phyloP scores from a whole-genome alignment of 148 eudicot species.

The Rhododendron griersonianum region DNA sequence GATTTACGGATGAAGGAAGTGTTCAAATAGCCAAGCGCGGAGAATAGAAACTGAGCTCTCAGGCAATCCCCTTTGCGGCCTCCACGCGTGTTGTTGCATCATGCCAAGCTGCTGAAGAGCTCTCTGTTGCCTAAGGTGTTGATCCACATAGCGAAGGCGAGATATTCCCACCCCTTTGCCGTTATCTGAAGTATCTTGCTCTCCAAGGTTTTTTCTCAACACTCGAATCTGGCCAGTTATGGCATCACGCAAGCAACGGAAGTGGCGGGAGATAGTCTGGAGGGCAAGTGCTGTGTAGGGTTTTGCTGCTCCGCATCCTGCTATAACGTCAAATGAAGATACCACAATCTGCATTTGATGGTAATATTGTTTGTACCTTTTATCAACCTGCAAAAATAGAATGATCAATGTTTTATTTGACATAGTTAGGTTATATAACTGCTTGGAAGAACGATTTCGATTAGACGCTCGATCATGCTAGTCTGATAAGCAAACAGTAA shows the following conservation, averaged over 20 bases:
- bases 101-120: slow-evolving; percentile 35
- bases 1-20: slow-evolving; percentile 75
- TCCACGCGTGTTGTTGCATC: slow-evolving; percentile 62
- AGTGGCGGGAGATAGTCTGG: slow-evolving; percentile 40
- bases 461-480: background rate
- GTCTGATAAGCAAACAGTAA: background rate
- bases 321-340: slow-evolving; percentile 30
- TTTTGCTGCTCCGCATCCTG: slow-evolving; percentile 36
- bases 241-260: slow-evolving; percentile 34
- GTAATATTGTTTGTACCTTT: slow-evolving; percentile 45
- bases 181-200: slow-evolving; percentile 9
- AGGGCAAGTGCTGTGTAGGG: slow-evolving; percentile 38
- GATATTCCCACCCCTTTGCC: slow-evolving; percentile 21
- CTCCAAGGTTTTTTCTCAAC: slow-evolving; percentile 16
- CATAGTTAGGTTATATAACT: background rate
- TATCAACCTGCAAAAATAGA: slow-evolving; percentile 27
- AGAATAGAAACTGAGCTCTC: slow-evolving; percentile 64
- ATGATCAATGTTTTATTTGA: background rate
- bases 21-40: slow-evolving; percentile 78
- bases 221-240: slow-evolving; percentile 29
- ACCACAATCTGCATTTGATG: slow-evolving; percentile 38
- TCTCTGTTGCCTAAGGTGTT: slow-evolving; percentile 26
- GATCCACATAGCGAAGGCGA: slow-evolving; percentile 26
- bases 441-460: background rate
- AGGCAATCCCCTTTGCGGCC: slow-evolving; percentile 79